Evolutionary conservation across 257 asterid species (phyloP).

Genomic region (Prunella vulgaris): DNA sequence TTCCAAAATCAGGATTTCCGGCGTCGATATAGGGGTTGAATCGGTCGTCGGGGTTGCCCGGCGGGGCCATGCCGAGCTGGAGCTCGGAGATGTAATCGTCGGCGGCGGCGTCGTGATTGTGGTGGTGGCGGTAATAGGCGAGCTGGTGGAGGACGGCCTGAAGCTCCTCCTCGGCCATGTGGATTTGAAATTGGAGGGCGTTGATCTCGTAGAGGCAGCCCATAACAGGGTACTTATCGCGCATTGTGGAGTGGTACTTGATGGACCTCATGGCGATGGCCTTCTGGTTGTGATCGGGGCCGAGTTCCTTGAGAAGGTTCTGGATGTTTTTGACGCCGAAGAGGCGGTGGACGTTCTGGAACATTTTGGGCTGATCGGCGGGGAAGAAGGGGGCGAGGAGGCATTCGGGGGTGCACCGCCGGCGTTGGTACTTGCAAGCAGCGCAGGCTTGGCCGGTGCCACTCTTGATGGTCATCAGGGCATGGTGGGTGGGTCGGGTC

Average conservation of each 20-base stretch:
- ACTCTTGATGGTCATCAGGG: conserved; percentile 66
- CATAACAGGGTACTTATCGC: conserved; percentile 61
- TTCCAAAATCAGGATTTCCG: conserved; percentile 26
- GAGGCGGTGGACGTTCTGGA: conserved; percentile 67
- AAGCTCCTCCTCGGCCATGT: conserved; percentile 56
- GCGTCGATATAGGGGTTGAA: conserved; percentile 21
- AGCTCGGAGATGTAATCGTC: conserved; percentile 51
- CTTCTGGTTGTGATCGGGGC: conserved; percentile 52
- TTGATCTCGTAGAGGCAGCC: conserved; percentile 65
- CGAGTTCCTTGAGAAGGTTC: conserved; percentile 53
- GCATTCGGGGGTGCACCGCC: conserved; percentile 71
- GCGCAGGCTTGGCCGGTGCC: conserved; percentile 96
- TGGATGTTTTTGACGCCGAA: conserved; percentile 77
- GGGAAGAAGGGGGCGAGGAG: conserved; percentile 85
- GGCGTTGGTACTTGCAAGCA: conserved; percentile 80
- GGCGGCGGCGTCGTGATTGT: conserved; percentile 30
- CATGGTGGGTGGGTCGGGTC: not conserved
- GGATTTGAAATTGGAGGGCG: conserved; percentile 42
- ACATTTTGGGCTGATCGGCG: conserved; percentile 71
- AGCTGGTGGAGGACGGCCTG: conserved; percentile 61
- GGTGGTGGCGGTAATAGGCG: conserved; percentile 37
- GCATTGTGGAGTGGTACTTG: conserved; percentile 58
- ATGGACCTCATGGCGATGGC: conserved; percentile 67
- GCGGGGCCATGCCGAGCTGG: conserved; percentile 49
- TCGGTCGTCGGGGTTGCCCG: not conserved